Evolutionary conservation across 192 early-diverging fungal genomes (phyloP), one percentile per base, ranked within the genome.

Genomic region (Funneliformis mosseae): DNA sequence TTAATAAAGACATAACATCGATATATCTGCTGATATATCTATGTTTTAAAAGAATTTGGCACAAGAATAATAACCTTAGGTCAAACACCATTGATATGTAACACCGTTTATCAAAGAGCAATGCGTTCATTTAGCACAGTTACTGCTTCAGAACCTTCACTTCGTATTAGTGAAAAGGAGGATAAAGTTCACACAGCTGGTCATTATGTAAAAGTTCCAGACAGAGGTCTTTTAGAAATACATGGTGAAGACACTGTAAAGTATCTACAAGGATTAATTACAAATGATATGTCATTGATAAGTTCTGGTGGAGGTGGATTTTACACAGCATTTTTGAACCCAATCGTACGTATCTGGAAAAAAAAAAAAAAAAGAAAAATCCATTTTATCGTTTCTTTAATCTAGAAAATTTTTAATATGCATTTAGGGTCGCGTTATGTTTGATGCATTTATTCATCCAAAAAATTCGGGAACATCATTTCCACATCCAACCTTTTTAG

Each of bases 201-300:
- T 68, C 66, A 78, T 18, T 93, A 87, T 81, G 88, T 88, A 62
- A 86, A 80, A 50, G 79, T 94, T 16, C 83, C 88, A 5, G 82
- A 87, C 16, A 90, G 94, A 12, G 87, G 87, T 10, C 77, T 95
- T 12, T 77, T 95, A 27, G 89, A 91, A 81, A 83, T 95, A 70
- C 68, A 84, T 14, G 97, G 97, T 3, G 28, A 81, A 28, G 96
- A 96, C 77, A 89, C 95, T 4, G 76, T 87, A 71, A 92, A 93
- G 85, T 99, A 97, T 79, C 86, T 99, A 68, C 96, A 99, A 76
- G 96, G 97, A 10, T 87, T 98, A 77, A 92, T 92, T 74, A 97
- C 96, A 43, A 97, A 97, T 87, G 87, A 97, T 80, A 96, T 97
- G 90, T 81, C 86, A 25, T 74, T 60, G 42, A 85, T 97, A 28